A percentile compares a stretch with the other conserved stretches of the same genome.
These are phyloP conservation scores for Hemileccinum rubropunctum DNA, from an alignment of 768 basidiomycete genomes.

Conservation along the genomic window DNA sequence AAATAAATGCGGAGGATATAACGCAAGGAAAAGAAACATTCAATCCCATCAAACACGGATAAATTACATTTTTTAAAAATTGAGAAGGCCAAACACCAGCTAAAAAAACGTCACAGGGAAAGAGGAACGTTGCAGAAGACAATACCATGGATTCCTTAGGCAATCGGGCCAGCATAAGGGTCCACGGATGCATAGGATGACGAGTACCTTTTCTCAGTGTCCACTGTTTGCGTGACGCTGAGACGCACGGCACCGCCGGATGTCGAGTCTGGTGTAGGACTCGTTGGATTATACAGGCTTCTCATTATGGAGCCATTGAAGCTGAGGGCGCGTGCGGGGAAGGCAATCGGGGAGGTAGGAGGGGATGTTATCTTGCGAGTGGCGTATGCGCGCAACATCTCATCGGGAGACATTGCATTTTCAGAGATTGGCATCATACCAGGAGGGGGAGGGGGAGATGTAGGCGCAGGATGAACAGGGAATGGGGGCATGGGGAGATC, in stretches of 20 bases:
- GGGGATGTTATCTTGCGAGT: constrained; percentile 39
- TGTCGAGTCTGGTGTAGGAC: constrained; percentile 11
- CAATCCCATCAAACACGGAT: constrained; percentile 9
- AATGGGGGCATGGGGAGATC: constrained; percentile 34
- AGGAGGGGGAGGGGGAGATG: constrained; percentile 37
- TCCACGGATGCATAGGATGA: constrained; percentile 24
- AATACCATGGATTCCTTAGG: constrained; percentile 5
- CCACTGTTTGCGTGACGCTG: constrained; percentile 2
- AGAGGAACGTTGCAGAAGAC: not conserved
- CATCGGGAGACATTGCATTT: constrained; percentile 60
- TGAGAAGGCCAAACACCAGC: not conserved
- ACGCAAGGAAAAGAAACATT: constrained; percentile 2
- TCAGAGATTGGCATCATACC: constrained; percentile 42
- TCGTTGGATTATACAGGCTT: constrained; percentile 25
- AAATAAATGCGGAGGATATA: not conserved
- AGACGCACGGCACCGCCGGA: not conserved
- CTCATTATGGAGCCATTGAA: constrained; percentile 28
- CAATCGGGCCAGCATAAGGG: constrained; percentile 18
- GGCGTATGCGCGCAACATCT: constrained; percentile 74
- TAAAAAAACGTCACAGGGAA: constrained; percentile 1
- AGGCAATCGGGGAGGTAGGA: constrained; percentile 31
- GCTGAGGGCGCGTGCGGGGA: constrained; percentile 26
- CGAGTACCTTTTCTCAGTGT: constrained; percentile 25
- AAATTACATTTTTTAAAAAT: constrained; percentile 10
- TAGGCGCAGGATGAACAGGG: constrained; percentile 29